Evolutionary conservation across 805 yeast genomes (phyloP).

Genomic region (Metschnikowia kunwiensis): DNA sequence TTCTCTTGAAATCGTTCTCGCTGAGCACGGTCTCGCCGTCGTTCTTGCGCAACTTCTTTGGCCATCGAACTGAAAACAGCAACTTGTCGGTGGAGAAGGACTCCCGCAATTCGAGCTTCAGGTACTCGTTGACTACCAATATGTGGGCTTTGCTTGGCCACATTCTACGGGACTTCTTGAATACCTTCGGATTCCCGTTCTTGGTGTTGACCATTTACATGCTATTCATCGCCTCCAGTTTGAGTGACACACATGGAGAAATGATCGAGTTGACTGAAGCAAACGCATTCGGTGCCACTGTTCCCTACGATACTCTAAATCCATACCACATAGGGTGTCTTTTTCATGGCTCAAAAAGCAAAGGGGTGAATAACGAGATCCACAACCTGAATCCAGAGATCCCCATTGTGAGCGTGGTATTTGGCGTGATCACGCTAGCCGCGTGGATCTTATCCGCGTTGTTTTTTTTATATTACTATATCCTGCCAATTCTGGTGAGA

Average conservation of each 20-base stretch:
- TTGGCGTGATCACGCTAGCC: constrained; percentile 30
- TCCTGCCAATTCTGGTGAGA: constrained; percentile 18
- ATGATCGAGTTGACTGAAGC: background rate
- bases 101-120: background rate
- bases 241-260: constrained; percentile 12
- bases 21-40: constrained; percentile 1
- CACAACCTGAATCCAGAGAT: background rate
- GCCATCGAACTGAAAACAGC: background rate
- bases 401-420: constrained; percentile 23
- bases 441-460: constrained; percentile 14
- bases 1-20: constrained; percentile 18
- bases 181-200: constrained; percentile 42
- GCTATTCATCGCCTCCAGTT: constrained; percentile 24
- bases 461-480: constrained; percentile 14
- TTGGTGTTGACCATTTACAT: constrained; percentile 38
- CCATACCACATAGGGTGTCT: constrained; percentile 1
- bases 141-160: constrained; percentile 30
- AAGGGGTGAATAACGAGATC: too few species aligned
- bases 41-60: constrained; percentile 7
- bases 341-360: too few species aligned
- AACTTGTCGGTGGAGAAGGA: background rate
- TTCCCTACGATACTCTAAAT: constrained; percentile 25
- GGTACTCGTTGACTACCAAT: constrained; percentile 12
- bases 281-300: constrained; percentile 25
- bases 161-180: constrained; percentile 29